phyloP scores from a whole-genome alignment of 2,329 filamentous ascomycete species.

The Mycosphaerelloides madeirae region DNA sequence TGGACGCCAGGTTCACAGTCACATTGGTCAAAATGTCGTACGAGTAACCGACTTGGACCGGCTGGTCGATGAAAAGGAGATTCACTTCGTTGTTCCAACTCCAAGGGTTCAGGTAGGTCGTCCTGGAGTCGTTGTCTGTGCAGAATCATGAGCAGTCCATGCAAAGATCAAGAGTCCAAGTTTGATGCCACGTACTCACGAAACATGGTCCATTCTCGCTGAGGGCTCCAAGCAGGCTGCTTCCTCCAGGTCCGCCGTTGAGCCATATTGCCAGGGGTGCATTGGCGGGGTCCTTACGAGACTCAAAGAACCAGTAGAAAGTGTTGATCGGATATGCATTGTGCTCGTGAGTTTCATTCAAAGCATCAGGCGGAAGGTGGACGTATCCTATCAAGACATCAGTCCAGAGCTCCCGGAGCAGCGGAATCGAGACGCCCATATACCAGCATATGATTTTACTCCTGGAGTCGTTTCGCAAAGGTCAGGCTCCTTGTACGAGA shows the following conservation, averaged over 20 bases:
- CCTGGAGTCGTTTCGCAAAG: conserved; percentile 51
- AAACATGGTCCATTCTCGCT: conserved; percentile 40
- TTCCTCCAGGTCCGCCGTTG: conserved; percentile 55
- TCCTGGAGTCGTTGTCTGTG: conserved; percentile 20
- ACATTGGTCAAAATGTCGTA: conserved; percentile 32
- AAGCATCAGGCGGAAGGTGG: conserved; percentile 28
- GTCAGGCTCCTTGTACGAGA: conserved; percentile 51
- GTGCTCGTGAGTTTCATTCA: conserved; percentile 33
- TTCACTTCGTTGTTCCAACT: conserved; percentile 58
- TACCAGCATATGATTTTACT: conserved; percentile 43
- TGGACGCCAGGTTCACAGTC: conserved; percentile 5
- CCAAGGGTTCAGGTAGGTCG: conserved; percentile 50
- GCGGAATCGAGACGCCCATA: neutral
- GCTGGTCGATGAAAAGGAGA: conserved; percentile 39
- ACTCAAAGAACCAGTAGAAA: conserved; percentile 64
- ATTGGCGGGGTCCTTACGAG: conserved; percentile 51
- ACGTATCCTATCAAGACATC: conserved; percentile 35
- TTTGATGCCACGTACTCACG: conserved; percentile 21
- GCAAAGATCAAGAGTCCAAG: neutral
- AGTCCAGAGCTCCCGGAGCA: neutral
- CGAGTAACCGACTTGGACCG: conserved; percentile 30
- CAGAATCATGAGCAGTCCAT: neutral
- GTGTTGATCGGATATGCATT: conserved; percentile 41
- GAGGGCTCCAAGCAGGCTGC: conserved; percentile 48
- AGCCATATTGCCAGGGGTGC: conserved; percentile 58